Evolutionary conservation across 176 grass and related monocot genomes (phyloP).

Genomic region (Canna indica): DNA sequence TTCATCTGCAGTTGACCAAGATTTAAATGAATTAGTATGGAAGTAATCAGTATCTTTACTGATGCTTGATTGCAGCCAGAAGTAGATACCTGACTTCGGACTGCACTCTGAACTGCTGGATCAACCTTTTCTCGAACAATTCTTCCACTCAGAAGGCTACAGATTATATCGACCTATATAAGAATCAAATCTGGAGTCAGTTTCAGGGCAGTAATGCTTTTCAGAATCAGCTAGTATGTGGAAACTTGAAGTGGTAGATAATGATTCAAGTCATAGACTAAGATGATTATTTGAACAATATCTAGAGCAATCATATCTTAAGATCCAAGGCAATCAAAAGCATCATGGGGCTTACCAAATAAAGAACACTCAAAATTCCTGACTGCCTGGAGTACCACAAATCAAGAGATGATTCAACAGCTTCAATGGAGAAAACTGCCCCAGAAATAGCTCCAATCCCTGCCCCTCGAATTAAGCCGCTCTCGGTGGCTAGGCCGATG

Average conservation of each 20-base stretch:
- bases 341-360: constrained; percentile 44
- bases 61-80: not conserved
- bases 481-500: constrained; percentile 71
- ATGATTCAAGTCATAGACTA: not conserved
- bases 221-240: not conserved
- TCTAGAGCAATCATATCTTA: not conserved
- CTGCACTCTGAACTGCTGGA: constrained; percentile 78
- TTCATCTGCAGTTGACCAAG: constrained; percentile 48
- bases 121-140: constrained; percentile 91
- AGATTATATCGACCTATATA: constrained; percentile 78
- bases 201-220: not conserved
- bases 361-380: constrained; percentile 66
- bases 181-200: constrained; percentile 5
- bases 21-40: not conserved
- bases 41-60: not conserved
- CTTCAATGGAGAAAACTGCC: constrained; percentile 80
- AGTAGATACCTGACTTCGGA: constrained; percentile 63
- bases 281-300: not conserved
- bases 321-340: not conserved
- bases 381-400: constrained; percentile 74
- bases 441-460: constrained; percentile 78
- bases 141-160: constrained; percentile 83
- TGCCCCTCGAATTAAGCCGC: constrained; percentile 61
- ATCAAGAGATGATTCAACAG: constrained; percentile 75
- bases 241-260: not conserved